These are phyloP conservation scores for Trichoderma harzianum DNA, from an alignment of 2,329 filamentous ascomycete species.

Conservation along the genomic window DNA sequence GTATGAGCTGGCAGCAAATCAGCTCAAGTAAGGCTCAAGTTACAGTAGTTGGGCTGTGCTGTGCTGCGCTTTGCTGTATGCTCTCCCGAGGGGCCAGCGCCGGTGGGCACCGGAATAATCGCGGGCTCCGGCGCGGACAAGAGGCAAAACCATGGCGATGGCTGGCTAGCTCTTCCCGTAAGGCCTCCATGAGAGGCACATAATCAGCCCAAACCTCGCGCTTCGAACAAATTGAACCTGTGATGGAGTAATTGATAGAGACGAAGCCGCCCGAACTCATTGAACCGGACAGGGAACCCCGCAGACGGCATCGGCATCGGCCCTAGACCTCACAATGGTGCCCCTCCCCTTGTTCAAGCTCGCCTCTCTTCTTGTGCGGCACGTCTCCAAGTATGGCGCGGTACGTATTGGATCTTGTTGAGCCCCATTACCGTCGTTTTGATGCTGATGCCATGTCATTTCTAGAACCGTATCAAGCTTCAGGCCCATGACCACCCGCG, in stretches of 20 bases:
- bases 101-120: constrained; percentile 18
- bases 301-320: background rate
- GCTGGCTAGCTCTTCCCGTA: background rate
- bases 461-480: constrained; percentile 61
- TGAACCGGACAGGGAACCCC: background rate
- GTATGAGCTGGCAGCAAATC: background rate
- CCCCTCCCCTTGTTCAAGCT: constrained; percentile 66
- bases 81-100: background rate
- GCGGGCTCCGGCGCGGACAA: constrained; percentile 14
- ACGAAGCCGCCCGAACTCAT: background rate
- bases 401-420: constrained; percentile 42
- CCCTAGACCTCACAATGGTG: constrained; percentile 47
- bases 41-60: background rate
- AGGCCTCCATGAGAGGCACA: constrained; percentile 5
- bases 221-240: background rate
- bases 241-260: background rate
- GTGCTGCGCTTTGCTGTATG: background rate
- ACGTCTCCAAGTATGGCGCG: constrained; percentile 67
- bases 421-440: background rate
- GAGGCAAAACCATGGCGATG: background rate
- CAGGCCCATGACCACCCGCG: constrained; percentile 62
- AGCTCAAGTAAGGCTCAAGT: background rate
- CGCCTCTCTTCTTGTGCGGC: constrained; percentile 59
- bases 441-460: constrained; percentile 20
- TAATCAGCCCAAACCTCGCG: background rate